Evolutionary conservation across 768 basidiomycete genomes (phyloP).

Genomic region (Mycena latifolia): DNA sequence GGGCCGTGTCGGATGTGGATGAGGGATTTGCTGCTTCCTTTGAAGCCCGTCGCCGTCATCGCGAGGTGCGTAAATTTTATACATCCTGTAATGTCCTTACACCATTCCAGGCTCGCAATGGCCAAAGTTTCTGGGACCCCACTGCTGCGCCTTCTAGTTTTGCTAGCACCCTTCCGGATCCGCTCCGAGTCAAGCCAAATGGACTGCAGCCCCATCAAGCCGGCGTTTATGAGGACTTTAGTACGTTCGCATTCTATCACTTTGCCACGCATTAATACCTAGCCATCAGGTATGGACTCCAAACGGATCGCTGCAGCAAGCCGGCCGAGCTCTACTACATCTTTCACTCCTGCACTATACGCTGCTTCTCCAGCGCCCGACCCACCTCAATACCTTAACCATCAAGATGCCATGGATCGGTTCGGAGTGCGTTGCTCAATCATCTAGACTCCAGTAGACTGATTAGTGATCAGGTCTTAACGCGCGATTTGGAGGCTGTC

Average conservation of each 20-base stretch:
- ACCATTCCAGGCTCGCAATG: slow-evolving; percentile 64
- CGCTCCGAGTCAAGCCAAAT: slow-evolving; percentile 84
- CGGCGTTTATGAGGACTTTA: slow-evolving; percentile 96
- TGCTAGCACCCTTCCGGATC: slow-evolving; percentile 83
- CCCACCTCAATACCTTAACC: slow-evolving; percentile 63
- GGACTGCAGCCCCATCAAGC: slow-evolving; percentile 88
- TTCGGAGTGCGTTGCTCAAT: slow-evolving; percentile 69
- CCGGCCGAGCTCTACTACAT: slow-evolving; percentile 78
- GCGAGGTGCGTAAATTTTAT: slow-evolving; percentile 69
- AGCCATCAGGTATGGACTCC: slow-evolving; percentile 60
- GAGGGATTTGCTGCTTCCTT: slow-evolving; percentile 88
- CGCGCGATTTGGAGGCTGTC: slow-evolving; percentile 83
- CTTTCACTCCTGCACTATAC: slow-evolving; percentile 68
- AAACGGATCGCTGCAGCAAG: slow-evolving; percentile 65
- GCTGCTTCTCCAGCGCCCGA: slow-evolving; percentile 76
- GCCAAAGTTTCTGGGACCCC: slow-evolving; percentile 92
- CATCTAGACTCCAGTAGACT: not conserved
- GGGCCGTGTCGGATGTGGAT: slow-evolving; percentile 93
- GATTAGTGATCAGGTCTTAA: slow-evolving; percentile 49
- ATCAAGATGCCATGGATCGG: slow-evolving; percentile 90
- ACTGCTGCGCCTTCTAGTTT: slow-evolving; percentile 79
- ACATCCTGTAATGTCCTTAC: slow-evolving; percentile 7
- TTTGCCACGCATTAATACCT: slow-evolving; percentile 20
- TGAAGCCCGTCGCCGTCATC: slow-evolving; percentile 85
- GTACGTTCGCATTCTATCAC: slow-evolving; percentile 50